Evolutionary conservation across 23 red algal genomes (phyloP).

Genomic region (Gracilariopsis chorda): DNA sequence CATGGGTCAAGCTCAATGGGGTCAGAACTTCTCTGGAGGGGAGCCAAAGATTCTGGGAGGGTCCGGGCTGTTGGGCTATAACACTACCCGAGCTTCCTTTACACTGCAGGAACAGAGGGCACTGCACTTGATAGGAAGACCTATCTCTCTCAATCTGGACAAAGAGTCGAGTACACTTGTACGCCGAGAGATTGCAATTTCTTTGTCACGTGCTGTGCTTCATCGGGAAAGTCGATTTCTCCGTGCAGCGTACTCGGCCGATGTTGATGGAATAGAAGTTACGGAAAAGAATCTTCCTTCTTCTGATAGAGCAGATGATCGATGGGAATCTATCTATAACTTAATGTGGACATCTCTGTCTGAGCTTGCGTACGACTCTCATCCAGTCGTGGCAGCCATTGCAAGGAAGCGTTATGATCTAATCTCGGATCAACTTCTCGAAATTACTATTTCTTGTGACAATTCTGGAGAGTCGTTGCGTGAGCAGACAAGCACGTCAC

Average conservation of each 20-base stretch:
- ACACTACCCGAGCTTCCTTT: neutral
- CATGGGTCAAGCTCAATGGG: neutral
- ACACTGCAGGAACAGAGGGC: neutral
- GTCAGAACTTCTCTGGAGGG: neutral
- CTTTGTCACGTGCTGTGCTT: slow-evolving; percentile 8
- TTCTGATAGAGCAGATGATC: neutral
- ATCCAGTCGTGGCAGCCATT: slow-evolving; percentile 47
- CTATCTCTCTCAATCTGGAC: neutral
- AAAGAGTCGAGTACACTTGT: slow-evolving; percentile 47
- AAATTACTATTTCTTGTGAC: neutral
- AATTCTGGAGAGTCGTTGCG: neutral
- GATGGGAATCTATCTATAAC: slow-evolving; percentile 1
- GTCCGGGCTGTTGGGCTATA: neutral
- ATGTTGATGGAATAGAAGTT: slow-evolving; percentile 4
- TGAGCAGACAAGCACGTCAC: neutral
- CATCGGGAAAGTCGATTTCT: neutral
- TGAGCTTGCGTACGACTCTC: slow-evolving; percentile 48
- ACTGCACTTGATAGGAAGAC: slow-evolving; percentile 1
- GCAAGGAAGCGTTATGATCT: slow-evolving; percentile 41
- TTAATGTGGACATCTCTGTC: slow-evolving; percentile 41
- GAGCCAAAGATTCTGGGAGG: neutral
- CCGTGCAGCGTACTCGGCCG: neutral
- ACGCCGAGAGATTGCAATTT: slow-evolving; percentile 37
- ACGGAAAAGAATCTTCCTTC: neutral
- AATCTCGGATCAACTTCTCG: slow-evolving; percentile 1